phyloP scores from a whole-genome alignment of 768 basidiomycete species.

The Antrodiella citrinella region DNA sequence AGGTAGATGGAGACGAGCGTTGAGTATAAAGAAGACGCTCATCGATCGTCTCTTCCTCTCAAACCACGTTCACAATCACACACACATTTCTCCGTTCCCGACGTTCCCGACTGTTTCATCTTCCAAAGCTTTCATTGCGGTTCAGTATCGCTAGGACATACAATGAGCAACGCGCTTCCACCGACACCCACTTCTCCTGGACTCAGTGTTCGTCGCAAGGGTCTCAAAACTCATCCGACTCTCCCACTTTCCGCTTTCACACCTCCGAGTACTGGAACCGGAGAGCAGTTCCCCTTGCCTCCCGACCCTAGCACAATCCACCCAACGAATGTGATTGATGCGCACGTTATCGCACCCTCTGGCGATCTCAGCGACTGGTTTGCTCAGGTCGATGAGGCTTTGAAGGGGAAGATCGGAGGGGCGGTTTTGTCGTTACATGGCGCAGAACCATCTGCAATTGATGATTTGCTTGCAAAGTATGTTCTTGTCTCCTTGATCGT shows the following conservation, averaged over 20 bases:
- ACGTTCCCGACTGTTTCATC: not conserved
- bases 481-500: slow-evolving; percentile 17
- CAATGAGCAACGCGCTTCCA: not conserved
- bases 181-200: slow-evolving; percentile 27
- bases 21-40: not conserved
- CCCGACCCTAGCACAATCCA: slow-evolving; percentile 61
- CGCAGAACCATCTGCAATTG: slow-evolving; percentile 27
- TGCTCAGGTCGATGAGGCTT: slow-evolving; percentile 36
- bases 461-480: slow-evolving; percentile 40
- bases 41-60: not conserved
- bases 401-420: slow-evolving; percentile 40
- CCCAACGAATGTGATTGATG: slow-evolving; percentile 60
- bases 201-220: slow-evolving; percentile 47
- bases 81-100: not conserved
- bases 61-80: not conserved
- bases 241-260: slow-evolving; percentile 73
- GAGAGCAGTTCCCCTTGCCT: slow-evolving; percentile 59
- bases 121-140: not conserved
- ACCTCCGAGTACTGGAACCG: slow-evolving; percentile 58
- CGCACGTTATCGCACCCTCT: slow-evolving; percentile 44
- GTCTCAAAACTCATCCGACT: slow-evolving; percentile 51
- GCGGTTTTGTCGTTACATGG: slow-evolving; percentile 48
- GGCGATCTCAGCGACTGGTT: slow-evolving; percentile 43
- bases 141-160: no score
- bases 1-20: no score